Evolutionary conservation across 306 rosid genomes (phyloP).

Genomic region (Potentilla sterilis): DNA sequence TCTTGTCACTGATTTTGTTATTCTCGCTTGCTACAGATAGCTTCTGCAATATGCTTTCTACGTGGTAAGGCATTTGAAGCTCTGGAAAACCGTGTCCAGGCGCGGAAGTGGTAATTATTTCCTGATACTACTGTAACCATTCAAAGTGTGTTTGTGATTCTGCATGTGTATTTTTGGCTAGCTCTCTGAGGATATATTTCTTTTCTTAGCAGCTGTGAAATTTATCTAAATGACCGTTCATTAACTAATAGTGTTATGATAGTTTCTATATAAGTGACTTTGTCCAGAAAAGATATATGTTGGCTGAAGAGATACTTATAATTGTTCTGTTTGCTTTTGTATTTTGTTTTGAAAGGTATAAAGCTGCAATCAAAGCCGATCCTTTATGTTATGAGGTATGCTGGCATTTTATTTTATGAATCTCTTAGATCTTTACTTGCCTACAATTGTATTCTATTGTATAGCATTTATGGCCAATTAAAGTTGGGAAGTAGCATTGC

Average conservation of each 20-base stretch:
- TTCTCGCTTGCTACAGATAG: constrained; percentile 53
- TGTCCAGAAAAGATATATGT: constrained; percentile 2
- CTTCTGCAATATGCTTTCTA: constrained; percentile 91
- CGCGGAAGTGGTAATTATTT: constrained; percentile 73
- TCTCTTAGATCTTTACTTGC: background rate
- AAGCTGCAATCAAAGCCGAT: constrained; percentile 93
- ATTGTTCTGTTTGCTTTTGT: constrained; percentile 17
- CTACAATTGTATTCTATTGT: background rate
- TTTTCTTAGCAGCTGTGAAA: constrained; percentile 1
- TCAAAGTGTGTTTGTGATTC: background rate
- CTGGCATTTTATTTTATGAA: background rate
- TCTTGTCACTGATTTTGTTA: constrained; percentile 16
- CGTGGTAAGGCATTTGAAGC: constrained; percentile 95
- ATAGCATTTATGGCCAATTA: background rate
- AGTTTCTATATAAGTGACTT: constrained; percentile 4
- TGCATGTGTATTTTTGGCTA: background rate
- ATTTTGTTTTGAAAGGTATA: constrained; percentile 56
- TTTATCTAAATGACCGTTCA: background rate
- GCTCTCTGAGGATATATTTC: background rate
- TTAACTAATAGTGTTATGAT: constrained; percentile 19
- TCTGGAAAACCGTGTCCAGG: constrained; percentile 83
- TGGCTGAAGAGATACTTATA: constrained; percentile 21
- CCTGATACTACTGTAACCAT: background rate
- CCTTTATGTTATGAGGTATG: constrained; percentile 97
- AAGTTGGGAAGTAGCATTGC: background rate